Percentiles rank a stretch among this genome's conserved stretches.
Evolutionary conservation across 2,329 filamentous ascomycete species (phyloP).

Genomic region (Paecilomyces fulvus): DNA sequence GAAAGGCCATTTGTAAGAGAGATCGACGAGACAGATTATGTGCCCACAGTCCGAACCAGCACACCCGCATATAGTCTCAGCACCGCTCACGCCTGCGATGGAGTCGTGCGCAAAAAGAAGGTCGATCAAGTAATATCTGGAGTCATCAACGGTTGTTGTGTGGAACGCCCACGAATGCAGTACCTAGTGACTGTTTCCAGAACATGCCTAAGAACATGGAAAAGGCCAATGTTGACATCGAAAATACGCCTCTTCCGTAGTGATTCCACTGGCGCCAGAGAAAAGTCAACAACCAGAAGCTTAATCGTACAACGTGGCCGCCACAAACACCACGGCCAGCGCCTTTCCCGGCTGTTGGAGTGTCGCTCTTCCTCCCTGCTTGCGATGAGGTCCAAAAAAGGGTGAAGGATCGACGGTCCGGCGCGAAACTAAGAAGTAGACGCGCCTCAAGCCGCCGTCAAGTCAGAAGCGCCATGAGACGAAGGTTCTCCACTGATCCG

Average conservation of each 20-base stretch:
- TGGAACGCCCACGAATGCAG: no score
- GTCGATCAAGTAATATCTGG: not conserved
- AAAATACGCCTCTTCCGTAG: not conserved
- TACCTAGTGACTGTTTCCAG: not conserved
- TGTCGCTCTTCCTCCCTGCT: not conserved
- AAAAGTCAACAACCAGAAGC: not conserved
- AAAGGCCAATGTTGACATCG: not conserved
- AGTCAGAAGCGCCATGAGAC: not conserved
- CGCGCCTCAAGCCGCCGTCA: not conserved
- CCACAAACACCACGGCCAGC: not conserved
- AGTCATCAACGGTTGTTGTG: not conserved
- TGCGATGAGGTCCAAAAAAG: not conserved
- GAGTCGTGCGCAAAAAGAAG: not conserved
- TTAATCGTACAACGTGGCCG: not conserved
- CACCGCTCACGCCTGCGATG: not conserved
- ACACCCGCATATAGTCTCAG: not conserved
- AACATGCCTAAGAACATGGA: not conserved
- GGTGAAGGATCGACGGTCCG: not conserved
- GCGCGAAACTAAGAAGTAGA: not conserved
- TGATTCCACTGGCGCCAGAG: not conserved
- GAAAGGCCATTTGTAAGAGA: not conserved
- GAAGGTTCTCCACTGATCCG: not conserved
- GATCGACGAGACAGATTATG: not conserved
- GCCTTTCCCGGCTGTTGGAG: not conserved
- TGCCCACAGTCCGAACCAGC: not conserved